Base-by-base conservation (phyloP, 768 basidiomycete species). In the Podaxis carcinomalis region DNA sequence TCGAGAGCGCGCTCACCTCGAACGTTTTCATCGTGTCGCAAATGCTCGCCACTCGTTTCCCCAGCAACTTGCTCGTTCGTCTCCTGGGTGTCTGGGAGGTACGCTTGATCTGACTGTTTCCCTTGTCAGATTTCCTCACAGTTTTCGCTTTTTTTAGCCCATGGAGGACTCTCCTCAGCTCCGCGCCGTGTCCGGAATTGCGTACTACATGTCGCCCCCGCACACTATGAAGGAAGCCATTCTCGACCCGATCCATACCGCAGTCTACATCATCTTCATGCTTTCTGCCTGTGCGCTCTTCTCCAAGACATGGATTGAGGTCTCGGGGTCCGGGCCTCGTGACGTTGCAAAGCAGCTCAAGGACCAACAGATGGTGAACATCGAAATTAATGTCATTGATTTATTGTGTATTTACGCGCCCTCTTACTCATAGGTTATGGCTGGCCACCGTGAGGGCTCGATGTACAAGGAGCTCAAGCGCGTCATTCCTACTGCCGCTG, bases 381-480 rank as follows among this genome's bases (percentile, higher is more conserved):
- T 13, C 32, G 5, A 4, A 52, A 28, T n/a, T 4, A 36, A 52
- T 35, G 9, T 52, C 46, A 21, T 5, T 5, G 2, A 2, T 11
- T 5, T 28, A 21, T 53, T 35, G 36, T 44, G 5, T 28, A 21
- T 6, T 23, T 9, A 47, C 11, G 10, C 19, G 5, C 1, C 21
- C 9, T 55, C 13, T 65, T 6, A 2, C 10, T 28, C 1, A 25
- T 57, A 88, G 87, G 86, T 89, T 47, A 89, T 90, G 88, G 86
- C 88, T 2, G 86, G 93, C 61, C 95, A 98, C 74, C 90, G 95
- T 67, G 97, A 99, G 72, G 94, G 91, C 14, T 93, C 90, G 35
- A 96, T 98, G 92, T 99, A 98, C 83, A 99, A 98, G 79, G 97
- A 98, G 72, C 85, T 99, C 63, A 99, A 98, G 81, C 85, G 94